These are phyloP conservation scores for Cystofilobasidium bisporidii DNA, from an alignment of 768 basidiomycete genomes.

Conservation along the genomic window DNA sequence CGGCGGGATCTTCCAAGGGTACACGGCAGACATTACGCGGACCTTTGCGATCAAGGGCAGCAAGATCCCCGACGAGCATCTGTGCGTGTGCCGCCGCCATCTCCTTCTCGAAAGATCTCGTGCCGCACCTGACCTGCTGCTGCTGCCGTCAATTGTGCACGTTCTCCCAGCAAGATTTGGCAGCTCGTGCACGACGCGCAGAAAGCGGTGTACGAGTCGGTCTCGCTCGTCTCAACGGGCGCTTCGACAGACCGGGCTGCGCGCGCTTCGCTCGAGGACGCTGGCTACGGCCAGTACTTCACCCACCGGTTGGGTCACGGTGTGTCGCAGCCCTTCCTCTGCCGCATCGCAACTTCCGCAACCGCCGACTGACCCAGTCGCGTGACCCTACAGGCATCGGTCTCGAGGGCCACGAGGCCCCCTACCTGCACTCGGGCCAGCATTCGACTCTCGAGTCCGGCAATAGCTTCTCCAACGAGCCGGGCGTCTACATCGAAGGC, in stretches of 20 bases:
- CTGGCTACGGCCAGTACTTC: conserved; percentile 53
- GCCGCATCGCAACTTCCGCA: no score
- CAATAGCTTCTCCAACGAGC: conserved; percentile 74
- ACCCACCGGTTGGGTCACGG: conserved; percentile 76
- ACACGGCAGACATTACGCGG: conserved; percentile 70
- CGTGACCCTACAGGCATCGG: conserved; percentile 55
- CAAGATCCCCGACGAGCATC: conserved; percentile 49
- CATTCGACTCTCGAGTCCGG: conserved; percentile 39
- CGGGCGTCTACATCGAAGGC: conserved; percentile 58
- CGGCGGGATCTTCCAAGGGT: conserved; percentile 61
- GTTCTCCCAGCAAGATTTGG: conserved; percentile 49
- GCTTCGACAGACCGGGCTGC: conserved; percentile 56
- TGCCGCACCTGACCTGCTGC: background rate
- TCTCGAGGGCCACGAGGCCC: conserved; percentile 69
- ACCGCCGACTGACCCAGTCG: no score
- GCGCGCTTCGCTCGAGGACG: conserved; percentile 45
- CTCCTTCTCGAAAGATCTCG: background rate
- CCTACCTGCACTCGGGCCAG: conserved; percentile 48
- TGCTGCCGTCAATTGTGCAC: background rate
- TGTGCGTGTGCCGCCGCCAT: conserved; percentile 27
- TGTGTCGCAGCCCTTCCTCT: conserved; percentile 32
- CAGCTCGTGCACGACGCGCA: conserved; percentile 57
- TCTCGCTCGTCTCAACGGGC: conserved; percentile 48
- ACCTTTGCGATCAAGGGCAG: conserved; percentile 59
- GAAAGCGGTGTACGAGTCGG: conserved; percentile 46